A percentile compares a stretch with the other conserved stretches of the same genome.
Evolutionary conservation across 2,329 filamentous ascomycete genomes (phyloP).

Genomic region (Colletotrichum liriopes): DNA sequence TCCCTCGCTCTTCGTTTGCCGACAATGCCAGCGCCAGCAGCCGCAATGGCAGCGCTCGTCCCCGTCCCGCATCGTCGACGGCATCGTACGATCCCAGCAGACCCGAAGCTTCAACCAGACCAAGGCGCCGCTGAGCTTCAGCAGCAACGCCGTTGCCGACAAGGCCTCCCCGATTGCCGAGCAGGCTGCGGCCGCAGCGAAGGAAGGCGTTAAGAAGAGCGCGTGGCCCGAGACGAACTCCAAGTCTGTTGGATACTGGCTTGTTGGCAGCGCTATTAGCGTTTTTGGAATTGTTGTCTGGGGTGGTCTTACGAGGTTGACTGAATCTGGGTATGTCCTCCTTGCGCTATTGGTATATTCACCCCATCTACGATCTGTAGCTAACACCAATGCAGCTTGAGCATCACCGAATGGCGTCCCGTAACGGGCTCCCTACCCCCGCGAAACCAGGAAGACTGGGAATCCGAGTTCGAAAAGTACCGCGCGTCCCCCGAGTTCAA

Average conservation of each 20-base stretch:
- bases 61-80: constrained; percentile 57
- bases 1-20: constrained; percentile 61
- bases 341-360: not conserved
- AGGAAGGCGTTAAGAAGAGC: constrained; percentile 49
- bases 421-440: constrained; percentile 94
- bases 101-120: constrained; percentile 54
- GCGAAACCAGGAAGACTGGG: constrained; percentile 85
- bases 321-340: constrained; percentile 86
- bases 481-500: constrained; percentile 93
- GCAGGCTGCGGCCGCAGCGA: constrained; percentile 31
- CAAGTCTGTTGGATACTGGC: constrained; percentile 90
- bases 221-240: constrained; percentile 75
- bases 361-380: not conserved
- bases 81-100: constrained; percentile 54
- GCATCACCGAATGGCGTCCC: constrained; percentile 98
- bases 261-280: constrained; percentile 90
- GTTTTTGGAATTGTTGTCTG: constrained; percentile 98
- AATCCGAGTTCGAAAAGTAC: constrained; percentile 94
- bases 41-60: constrained; percentile 46
- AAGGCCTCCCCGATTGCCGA: constrained; percentile 25
- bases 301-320: constrained; percentile 92
- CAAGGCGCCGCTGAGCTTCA: constrained; percentile 49
- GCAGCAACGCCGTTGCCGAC: constrained; percentile 40
- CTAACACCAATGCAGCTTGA: constrained; percentile 73
- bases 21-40: constrained; percentile 61